Evolutionary conservation across 306 rosid genomes (phyloP).

Genomic region (Vigna nakashimae): DNA sequence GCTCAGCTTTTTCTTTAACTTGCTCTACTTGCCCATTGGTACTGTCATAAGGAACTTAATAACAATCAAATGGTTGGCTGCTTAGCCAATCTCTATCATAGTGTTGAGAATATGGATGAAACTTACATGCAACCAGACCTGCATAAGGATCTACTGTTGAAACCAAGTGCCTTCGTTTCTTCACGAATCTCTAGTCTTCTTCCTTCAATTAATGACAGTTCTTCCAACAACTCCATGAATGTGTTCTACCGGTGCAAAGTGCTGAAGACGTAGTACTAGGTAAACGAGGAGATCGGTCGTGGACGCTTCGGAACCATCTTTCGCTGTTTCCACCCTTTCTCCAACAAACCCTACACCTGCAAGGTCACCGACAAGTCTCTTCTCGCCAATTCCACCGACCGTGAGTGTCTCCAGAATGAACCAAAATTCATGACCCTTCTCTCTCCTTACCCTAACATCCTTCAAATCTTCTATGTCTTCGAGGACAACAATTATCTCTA

Average conservation of each 20-base stretch:
- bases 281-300: slow-evolving; percentile 85
- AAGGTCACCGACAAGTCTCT: slow-evolving; percentile 69
- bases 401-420: slow-evolving; percentile 76
- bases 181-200: slow-evolving; percentile 14
- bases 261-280: slow-evolving; percentile 59
- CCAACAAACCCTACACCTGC: slow-evolving; percentile 62
- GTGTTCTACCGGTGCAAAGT: slow-evolving; percentile 51
- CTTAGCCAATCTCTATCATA: slow-evolving; percentile 53
- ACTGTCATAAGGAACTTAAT: slow-evolving; percentile 39
- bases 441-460: slow-evolving; percentile 77
- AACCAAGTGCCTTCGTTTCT: slow-evolving; percentile 1
- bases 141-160: slow-evolving; percentile 41
- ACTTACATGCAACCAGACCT: slow-evolving; percentile 46
- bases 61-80: slow-evolving; percentile 49
- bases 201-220: not conserved
- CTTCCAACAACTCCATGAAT: no score
- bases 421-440: slow-evolving; percentile 77
- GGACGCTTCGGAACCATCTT: slow-evolving; percentile 81
- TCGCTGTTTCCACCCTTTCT: slow-evolving; percentile 59
- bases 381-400: slow-evolving; percentile 68
- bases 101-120: slow-evolving; percentile 49
- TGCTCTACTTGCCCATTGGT: slow-evolving; percentile 48
- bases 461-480: slow-evolving; percentile 59
- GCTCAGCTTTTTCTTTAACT: slow-evolving; percentile 47
- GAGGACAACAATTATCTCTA: slow-evolving; percentile 62